phyloP scores from a whole-genome alignment of 192 early-diverging fungal species.

The Powellomyces hirtus region DNA sequence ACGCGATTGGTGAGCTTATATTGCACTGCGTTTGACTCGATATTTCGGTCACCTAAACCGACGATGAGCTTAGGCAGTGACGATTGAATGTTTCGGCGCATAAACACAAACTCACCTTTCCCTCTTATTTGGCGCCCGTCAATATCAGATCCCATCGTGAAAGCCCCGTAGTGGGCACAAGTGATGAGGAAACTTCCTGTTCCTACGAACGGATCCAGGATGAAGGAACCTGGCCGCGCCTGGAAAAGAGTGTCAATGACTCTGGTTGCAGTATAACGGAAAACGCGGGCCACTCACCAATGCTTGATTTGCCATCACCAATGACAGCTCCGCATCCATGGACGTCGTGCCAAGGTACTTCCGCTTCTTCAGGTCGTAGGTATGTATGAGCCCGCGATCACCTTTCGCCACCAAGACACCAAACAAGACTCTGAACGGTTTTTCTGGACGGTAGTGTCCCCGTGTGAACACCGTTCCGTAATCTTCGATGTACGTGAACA shows the following conservation, averaged over 20 bases:
- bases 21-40: slow-evolving; percentile 74
- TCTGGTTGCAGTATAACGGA: neutral
- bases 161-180: slow-evolving; percentile 90
- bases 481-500: slow-evolving; percentile 77
- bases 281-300: slow-evolving; percentile 54
- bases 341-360: slow-evolving; percentile 93
- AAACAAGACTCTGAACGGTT: slow-evolving; percentile 22
- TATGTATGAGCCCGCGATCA: slow-evolving; percentile 70
- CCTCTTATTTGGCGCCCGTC: slow-evolving; percentile 97
- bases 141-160: slow-evolving; percentile 92
- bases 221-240: slow-evolving; percentile 67
- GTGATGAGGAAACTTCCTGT: slow-evolving; percentile 91
- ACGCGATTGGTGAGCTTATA: slow-evolving; percentile 73
- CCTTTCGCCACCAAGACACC: slow-evolving; percentile 65
- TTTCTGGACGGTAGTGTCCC: slow-evolving; percentile 10
- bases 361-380: slow-evolving; percentile 92
- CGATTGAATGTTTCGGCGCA: neutral
- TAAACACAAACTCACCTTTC: slow-evolving; percentile 46
- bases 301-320: slow-evolving; percentile 96
- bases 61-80: neutral
- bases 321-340: slow-evolving; percentile 97
- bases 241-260: no score
- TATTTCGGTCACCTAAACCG: slow-evolving; percentile 25
- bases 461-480: slow-evolving; percentile 39
- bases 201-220: slow-evolving; percentile 97